Percentiles rank a stretch among this genome's conserved stretches.
Conservation (phyloP, 108 stramenopile species). For the Nitzschia sp. region DNA sequence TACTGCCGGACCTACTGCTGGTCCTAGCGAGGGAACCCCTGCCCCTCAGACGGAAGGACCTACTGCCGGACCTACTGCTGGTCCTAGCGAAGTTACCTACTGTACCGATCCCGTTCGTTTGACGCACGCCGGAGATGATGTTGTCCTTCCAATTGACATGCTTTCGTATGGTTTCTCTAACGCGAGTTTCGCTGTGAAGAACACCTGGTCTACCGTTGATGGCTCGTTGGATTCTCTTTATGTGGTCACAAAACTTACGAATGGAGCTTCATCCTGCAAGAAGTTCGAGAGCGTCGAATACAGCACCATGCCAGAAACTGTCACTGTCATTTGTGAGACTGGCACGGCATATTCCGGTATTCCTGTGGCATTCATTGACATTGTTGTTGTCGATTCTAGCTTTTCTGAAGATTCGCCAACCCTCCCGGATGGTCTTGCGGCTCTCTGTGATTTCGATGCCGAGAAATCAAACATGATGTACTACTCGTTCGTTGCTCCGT, state of each 20-base stretch:
- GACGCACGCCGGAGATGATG: not conserved
- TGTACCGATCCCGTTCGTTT: not conserved
- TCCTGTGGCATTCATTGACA: not conserved
- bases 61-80: conserved; percentile 7
- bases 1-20: conserved; percentile 6
- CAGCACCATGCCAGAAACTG: too few relatives aligned
- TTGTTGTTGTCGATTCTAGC: too few relatives aligned
- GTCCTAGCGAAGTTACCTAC: not conserved
- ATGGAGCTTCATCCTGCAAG: too few relatives aligned
- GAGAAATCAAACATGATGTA: too few relatives aligned
- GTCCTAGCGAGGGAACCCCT: conserved; percentile 15
- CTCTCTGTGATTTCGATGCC: too few relatives aligned
- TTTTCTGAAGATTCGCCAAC: not conserved
- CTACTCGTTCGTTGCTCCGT: not conserved
- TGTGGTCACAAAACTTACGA: too few relatives aligned
- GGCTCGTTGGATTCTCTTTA: too few relatives aligned
- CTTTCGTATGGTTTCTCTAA: not conserved
- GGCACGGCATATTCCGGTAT: not conserved
- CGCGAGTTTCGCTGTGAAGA: not conserved
- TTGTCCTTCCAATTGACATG: not conserved
- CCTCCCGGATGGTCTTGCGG: too few relatives aligned
- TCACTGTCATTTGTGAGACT: not conserved
- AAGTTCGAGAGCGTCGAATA: too few relatives aligned
- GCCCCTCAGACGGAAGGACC: conserved; percentile 9
- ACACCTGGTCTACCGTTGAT: too few relatives aligned